These are phyloP conservation scores for Heimioporus sp. DNA, from an alignment of 768 basidiomycete species.

Conservation along the genomic window DNA sequence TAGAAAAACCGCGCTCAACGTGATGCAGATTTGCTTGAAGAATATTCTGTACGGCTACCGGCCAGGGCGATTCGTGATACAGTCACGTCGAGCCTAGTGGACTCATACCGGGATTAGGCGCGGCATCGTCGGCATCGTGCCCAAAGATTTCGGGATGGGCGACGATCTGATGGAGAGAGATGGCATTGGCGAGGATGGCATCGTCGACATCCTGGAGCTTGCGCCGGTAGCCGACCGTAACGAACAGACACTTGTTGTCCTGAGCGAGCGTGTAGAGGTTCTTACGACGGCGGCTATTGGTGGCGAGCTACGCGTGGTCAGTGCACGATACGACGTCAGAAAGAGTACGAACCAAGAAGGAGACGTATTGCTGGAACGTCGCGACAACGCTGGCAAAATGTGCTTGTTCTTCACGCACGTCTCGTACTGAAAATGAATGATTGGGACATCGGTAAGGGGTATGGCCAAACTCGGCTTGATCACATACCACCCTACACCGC, in stretches of 20 bases:
- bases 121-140: slow-evolving; percentile 33
- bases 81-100: slow-evolving; percentile 69
- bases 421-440: slow-evolving; percentile 30
- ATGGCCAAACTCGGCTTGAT: slow-evolving; percentile 22
- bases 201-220: slow-evolving; percentile 80
- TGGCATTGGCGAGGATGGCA: slow-evolving; percentile 77
- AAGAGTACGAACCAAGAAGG: slow-evolving; percentile 49
- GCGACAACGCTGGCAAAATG: slow-evolving; percentile 76
- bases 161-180: slow-evolving; percentile 73
- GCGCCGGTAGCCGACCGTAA: slow-evolving; percentile 66
- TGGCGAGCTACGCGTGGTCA: slow-evolving; percentile 41
- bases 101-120: slow-evolving; percentile 38
- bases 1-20: too few relatives aligned
- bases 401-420: slow-evolving; percentile 55
- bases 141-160: slow-evolving; percentile 82
- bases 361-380: slow-evolving; percentile 73
- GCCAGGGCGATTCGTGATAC: too few relatives aligned
- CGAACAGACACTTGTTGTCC: slow-evolving; percentile 67
- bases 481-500: not conserved
- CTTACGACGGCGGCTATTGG: slow-evolving; percentile 68
- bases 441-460: slow-evolving; percentile 9
- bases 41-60: too few relatives aligned
- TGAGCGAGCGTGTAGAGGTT: slow-evolving; percentile 70
- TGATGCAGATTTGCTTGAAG: too few relatives aligned
- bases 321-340: too few relatives aligned